These are phyloP conservation scores for Podospora comata DNA, from an alignment of 495 filamentous ascomycete genomes.

Conservation along the genomic window DNA sequence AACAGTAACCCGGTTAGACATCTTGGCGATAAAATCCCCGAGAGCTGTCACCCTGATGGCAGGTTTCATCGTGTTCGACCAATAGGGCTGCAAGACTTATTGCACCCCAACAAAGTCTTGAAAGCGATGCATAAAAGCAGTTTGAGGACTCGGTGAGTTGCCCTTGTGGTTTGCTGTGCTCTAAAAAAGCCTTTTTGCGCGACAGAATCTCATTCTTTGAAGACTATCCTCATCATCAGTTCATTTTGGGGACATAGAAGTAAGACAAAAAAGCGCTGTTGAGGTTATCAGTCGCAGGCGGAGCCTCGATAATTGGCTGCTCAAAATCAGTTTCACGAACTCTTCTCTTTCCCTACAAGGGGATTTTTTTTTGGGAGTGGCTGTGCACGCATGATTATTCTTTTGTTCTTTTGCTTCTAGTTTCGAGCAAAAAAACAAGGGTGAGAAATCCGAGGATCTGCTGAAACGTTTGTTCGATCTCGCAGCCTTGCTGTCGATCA, in stretches of 20 bases:
- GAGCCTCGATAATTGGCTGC: neutral
- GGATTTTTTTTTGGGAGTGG: neutral
- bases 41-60: neutral
- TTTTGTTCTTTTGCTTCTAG: constrained; percentile 1
- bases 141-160: too few relatives aligned
- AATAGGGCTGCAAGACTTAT: neutral
- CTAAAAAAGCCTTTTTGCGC: too few relatives aligned
- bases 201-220: too few relatives aligned
- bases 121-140: neutral
- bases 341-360: neutral
- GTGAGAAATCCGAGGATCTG: neutral
- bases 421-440: neutral
- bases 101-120: neutral
- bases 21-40: neutral
- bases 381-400: neutral
- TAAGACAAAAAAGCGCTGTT: neutral
- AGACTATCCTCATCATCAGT: too few relatives aligned
- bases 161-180: too few relatives aligned
- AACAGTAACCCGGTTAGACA: neutral
- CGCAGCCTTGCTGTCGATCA: constrained; percentile 1
- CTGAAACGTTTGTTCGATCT: constrained; percentile 9
- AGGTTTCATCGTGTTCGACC: neutral
- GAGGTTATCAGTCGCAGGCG: neutral
- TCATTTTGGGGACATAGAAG: neutral
- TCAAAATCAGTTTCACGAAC: neutral